Conservation (phyloP, 2,329 filamentous ascomycete genomes). For the Fusarium longipes region DNA sequence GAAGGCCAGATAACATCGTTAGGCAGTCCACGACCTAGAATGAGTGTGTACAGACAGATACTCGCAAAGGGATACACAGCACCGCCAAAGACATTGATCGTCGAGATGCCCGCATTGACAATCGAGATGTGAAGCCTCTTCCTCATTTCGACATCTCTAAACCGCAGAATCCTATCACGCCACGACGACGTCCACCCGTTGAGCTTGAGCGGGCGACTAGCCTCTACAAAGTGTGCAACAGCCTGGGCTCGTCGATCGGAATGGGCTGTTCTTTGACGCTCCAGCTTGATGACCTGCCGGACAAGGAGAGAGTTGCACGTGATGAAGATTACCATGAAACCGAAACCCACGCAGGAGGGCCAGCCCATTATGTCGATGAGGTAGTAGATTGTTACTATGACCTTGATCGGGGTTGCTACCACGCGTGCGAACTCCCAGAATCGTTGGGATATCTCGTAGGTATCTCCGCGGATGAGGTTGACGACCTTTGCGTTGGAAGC, state of each 20-base stretch:
- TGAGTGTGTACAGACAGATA: conserved; percentile 82
- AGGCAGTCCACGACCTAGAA: conserved; percentile 74
- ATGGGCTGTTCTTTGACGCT: conserved; percentile 75
- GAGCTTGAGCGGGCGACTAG: conserved; percentile 73
- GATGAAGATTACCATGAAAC: conserved; percentile 76
- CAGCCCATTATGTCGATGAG: conserved; percentile 81
- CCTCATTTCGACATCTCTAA: conserved; percentile 52
- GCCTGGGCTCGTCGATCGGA: conserved; percentile 84
- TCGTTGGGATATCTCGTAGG: conserved; percentile 82
- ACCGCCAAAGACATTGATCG: conserved; percentile 77
- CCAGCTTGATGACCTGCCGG: conserved; percentile 72
- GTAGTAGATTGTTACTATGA: conserved; percentile 74
- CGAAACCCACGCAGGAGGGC: conserved; percentile 78
- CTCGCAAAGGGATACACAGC: conserved; percentile 82
- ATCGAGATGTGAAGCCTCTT: conserved; percentile 53
- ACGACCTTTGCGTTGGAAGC: conserved; percentile 92
- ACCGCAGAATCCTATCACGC: conserved; percentile 52
- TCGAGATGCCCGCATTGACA: conserved; percentile 64
- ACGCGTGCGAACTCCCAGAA: conserved; percentile 90
- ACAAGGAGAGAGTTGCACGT: conserved; percentile 75
- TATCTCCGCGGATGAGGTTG: conserved; percentile 85
- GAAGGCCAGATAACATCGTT: conserved; percentile 90
- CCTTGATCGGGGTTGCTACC: conserved; percentile 78
- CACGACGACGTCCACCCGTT: conserved; percentile 56
- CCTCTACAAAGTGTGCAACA: conserved; percentile 87